phyloP scores from a whole-genome alignment of 257 asterid species.

The Fraxinus excelsior region DNA sequence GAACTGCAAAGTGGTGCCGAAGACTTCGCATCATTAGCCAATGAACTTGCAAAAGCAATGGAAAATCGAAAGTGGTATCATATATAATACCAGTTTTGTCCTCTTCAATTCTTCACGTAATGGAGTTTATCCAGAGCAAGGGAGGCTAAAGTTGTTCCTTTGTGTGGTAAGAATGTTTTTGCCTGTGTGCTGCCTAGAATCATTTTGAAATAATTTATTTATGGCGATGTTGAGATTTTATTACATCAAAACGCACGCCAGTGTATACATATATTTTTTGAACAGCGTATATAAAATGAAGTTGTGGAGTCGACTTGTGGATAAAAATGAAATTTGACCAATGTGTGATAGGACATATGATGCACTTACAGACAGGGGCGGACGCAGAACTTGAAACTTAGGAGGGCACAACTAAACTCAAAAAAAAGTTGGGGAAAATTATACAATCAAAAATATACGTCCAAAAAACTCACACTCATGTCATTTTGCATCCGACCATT shows the following conservation, averaged over 20 bases:
- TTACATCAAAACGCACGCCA: neutral
- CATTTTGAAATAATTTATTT: neutral
- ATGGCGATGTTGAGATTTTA: neutral
- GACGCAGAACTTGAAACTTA: no score
- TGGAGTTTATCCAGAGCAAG: neutral
- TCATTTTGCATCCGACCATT: no score
- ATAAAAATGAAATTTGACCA: no score
- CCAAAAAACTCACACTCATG: no score
- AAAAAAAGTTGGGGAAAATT: no score
- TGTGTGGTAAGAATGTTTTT: neutral
- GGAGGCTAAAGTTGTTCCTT: neutral
- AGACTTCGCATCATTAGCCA: slow-evolving; percentile 85
- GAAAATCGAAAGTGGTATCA: slow-evolving; percentile 95
- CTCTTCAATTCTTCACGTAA: neutral
- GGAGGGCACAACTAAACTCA: no score
- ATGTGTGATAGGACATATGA: no score
- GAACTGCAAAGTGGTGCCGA: slow-evolving; percentile 80
- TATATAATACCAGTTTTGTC: slow-evolving; percentile 35
- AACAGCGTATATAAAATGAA: no score
- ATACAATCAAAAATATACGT: no score
- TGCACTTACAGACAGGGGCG: no score
- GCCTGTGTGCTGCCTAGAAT: neutral
- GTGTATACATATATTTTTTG: neutral
- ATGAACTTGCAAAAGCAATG: slow-evolving; percentile 88
- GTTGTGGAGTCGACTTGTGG: no score